Evolutionary conservation across 306 rosid species (phyloP).

Genomic region (Cucurbita argyrosperma): DNA sequence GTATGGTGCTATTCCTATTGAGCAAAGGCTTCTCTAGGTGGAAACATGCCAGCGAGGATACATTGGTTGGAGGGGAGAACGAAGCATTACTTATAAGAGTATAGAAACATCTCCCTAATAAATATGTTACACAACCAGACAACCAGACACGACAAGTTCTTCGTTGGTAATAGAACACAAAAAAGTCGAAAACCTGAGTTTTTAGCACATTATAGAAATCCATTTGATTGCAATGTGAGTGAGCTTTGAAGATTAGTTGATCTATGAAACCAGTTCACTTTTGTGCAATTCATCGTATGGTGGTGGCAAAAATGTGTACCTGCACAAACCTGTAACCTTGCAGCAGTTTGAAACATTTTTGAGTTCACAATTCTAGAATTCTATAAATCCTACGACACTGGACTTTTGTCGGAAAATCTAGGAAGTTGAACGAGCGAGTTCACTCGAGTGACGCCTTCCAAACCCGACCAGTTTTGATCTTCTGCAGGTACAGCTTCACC

Average conservation of each 20-base stretch:
- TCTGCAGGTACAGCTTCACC: constrained; percentile 37
- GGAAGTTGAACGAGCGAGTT: constrained; percentile 98
- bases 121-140: too few relatives aligned
- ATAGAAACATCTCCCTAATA: too few relatives aligned
- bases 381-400: constrained; percentile 25
- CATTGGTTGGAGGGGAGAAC: too few relatives aligned
- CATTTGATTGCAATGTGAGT: background rate
- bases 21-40: constrained; percentile 98
- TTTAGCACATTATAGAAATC: background rate
- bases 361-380: background rate
- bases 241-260: background rate
- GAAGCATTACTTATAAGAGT: too few relatives aligned
- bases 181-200: background rate
- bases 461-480: constrained; percentile 91
- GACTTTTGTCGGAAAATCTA: constrained; percentile 79
- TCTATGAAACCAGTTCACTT: background rate
- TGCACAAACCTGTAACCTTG: background rate
- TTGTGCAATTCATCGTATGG: constrained; percentile 12
- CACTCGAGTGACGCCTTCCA: constrained; percentile 95
- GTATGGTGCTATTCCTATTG: constrained; percentile 80
- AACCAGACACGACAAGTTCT: too few relatives aligned
- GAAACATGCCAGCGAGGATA: constrained; percentile 4
- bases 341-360: background rate
- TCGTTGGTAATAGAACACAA: too few relatives aligned
- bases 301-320: background rate